Evolutionary conservation across 139 green algal genomes (phyloP), one percentile per base, ranked within the genome.

Genomic region (Coelastrella sp.): DNA sequence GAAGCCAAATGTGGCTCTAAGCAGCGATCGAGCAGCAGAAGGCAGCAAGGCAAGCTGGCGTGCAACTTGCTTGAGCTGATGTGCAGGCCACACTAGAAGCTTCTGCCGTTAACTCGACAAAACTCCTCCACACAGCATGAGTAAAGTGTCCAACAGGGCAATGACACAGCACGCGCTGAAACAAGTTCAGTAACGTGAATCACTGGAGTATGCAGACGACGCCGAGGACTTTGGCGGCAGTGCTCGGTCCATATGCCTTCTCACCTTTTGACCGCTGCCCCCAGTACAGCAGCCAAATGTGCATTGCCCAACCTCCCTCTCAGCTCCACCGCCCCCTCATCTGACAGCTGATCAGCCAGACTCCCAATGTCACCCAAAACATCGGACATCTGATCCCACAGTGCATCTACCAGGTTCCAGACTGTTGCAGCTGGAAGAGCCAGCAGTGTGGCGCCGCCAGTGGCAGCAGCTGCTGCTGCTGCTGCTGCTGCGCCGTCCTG

Each of bases 271-370:
- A 77, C 66, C 3, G 71, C 11, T 19, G 71, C 85, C 54, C 79
- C 75, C 23, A 89, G 79, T 56, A 86, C 76, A 47, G 56, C 73
- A 16, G 66, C 80, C 83, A 81, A n/a, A 68, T 86, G 88, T 11
- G 89, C 77, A 20, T 68, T 80, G 19, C 57, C 78, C 64, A 83
- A 32, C 17, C 11, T 74, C 2, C 65, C 66, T 3, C 86, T 74
- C 14, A 89, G 77, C 78, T 87, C 32, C 8, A 20, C 76, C 8
- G 90, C 60, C 5, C 80, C 81, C 14, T 93, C 84, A 17, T 87
- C 87, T 73, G 76, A 73, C 23, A 90, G 64, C 5, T 64, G 13
- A 11, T 68, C 86, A 73, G 66, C 86, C 76, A 90, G 56, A 7
- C 54, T 17, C 5, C 19, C 23, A 6, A 59, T 19, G 16, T 22